Evolutionary conservation across 2,329 filamentous ascomycete species (phyloP), one percentile per base, ranked within the genome.

Genomic region (Samsoniella hepiali): DNA sequence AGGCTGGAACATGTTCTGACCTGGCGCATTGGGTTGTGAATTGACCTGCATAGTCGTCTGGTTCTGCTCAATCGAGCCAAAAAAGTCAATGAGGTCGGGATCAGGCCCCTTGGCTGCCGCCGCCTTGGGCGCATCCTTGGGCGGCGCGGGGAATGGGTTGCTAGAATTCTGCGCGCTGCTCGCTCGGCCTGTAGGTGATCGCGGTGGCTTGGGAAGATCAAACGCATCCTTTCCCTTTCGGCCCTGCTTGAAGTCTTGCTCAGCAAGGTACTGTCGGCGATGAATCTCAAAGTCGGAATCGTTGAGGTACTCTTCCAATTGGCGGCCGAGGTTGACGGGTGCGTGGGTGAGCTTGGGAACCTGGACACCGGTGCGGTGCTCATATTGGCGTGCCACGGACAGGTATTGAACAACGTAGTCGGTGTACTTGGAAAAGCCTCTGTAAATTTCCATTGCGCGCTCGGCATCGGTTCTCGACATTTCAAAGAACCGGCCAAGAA

Each of bases 321-420:
- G 92, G 32, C 88, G 88, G 17, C 91, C 91, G 59, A 99, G 78
- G 72, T 95, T 96, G 1, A 96, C 93, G 1, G 95, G 96, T 6
- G 95, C 95, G 74, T 99, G 95, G 79, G 97, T 98, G 68, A 99
- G 84, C 79, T 97, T 97, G 10, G 95, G 95, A 8, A 99, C 96
- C 72, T 97, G 92, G 45, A 99, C 85, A 65, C 94, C 84, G 5
- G 95, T 99, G 67, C 93, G 91, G 72, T 93, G 89, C 77, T 98
- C 93, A 73, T 94, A 95, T 73, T 95, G 90, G 66, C 94, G 87
- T 51, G 95, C 95, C 50, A 94, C 84, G 69, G 89, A 88, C 53
- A 99, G 84, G 72, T 94, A 99, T 70, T 92, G 88, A 17, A 99
- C 94, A 1, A 98, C 94, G 67, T 89, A 87, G 69, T 98, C 93